These are phyloP conservation scores for Picea glauca DNA, from an alignment of 75 land plant genomes.

Conservation along the genomic window DNA sequence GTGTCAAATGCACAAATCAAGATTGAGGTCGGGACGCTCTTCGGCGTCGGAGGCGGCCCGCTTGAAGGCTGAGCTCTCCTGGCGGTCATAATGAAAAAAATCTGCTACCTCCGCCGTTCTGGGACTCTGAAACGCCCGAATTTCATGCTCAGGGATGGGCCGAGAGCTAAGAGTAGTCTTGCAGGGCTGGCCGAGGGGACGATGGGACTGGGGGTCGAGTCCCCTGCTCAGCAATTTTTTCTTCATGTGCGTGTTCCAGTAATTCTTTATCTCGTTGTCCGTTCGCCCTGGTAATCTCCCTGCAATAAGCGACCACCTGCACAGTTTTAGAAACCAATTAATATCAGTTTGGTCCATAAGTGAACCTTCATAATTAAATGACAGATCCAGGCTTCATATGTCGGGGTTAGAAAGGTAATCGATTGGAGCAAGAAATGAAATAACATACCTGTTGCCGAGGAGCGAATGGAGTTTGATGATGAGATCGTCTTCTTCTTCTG, in stretches of 20 bases:
- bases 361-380: too few relatives aligned
- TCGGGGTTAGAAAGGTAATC: too few relatives aligned
- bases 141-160: not conserved
- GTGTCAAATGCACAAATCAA: constrained; percentile 18
- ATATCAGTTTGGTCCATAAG: too few relatives aligned
- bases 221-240: constrained; percentile 8
- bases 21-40: constrained; percentile 15
- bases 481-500: constrained; percentile 65
- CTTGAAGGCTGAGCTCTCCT: not conserved
- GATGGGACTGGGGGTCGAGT: constrained; percentile 12
- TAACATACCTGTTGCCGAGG: constrained; percentile 56
- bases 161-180: not conserved
- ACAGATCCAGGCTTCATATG: too few relatives aligned
- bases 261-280: constrained; percentile 16
- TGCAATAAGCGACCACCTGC: constrained; percentile 15
- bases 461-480: constrained; percentile 64
- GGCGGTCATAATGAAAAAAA: not conserved
- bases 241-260: constrained; percentile 19
- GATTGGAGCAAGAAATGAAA: too few relatives aligned
- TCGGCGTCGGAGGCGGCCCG: not conserved
- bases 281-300: constrained; percentile 13
- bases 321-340: too few relatives aligned
- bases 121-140: not conserved
- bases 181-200: not conserved
- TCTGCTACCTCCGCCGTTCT: not conserved